A percentile compares a stretch with the other conserved stretches of the same genome.
Conservation (phyloP, 1,284 basidiomycete genomes). For the Cryptococcus sp. region DNA sequence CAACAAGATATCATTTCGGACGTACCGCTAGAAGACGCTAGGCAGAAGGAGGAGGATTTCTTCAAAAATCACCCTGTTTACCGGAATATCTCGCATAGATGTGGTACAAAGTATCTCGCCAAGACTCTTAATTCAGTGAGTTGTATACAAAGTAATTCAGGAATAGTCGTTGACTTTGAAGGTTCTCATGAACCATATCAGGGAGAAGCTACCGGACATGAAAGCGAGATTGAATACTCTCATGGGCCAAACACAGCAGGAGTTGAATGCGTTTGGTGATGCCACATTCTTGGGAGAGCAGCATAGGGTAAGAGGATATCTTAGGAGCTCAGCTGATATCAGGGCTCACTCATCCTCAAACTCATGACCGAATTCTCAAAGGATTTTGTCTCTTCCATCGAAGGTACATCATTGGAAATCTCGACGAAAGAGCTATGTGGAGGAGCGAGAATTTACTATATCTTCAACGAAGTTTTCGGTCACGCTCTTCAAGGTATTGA, state of each 20-base stretch:
- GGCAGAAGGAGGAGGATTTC: constrained; percentile 83
- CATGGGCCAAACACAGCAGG: constrained; percentile 99
- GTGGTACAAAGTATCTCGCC: constrained; percentile 91
- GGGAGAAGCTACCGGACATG: constrained; percentile 99
- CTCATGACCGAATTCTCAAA: constrained; percentile 99
- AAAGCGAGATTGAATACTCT: constrained; percentile 96
- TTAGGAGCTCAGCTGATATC: constrained; percentile 29
- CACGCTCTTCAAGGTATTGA: constrained; percentile 86
- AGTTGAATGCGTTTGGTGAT: constrained; percentile 93
- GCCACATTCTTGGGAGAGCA: constrained; percentile 86
- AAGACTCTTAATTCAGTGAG: constrained; percentile 87
- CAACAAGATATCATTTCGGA: constrained; percentile 95
- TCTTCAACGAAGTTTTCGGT: constrained; percentile 99
- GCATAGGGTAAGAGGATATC: constrained; percentile 59
- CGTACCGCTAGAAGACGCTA: constrained; percentile 79
- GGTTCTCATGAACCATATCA: constrained; percentile 96
- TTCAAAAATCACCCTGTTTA: constrained; percentile 88
- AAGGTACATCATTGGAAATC: constrained; percentile 94
- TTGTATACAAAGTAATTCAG: background rate
- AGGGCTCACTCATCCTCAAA: constrained; percentile 82
- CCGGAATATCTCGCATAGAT: constrained; percentile 92
- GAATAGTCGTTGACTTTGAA: constrained; percentile 31
- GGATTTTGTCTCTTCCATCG: constrained; percentile 96
- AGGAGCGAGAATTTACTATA: constrained; percentile 97
- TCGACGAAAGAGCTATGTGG: constrained; percentile 98